Conservation (phyloP, 257 asterid genomes). For the Petunia secreta region DNA sequence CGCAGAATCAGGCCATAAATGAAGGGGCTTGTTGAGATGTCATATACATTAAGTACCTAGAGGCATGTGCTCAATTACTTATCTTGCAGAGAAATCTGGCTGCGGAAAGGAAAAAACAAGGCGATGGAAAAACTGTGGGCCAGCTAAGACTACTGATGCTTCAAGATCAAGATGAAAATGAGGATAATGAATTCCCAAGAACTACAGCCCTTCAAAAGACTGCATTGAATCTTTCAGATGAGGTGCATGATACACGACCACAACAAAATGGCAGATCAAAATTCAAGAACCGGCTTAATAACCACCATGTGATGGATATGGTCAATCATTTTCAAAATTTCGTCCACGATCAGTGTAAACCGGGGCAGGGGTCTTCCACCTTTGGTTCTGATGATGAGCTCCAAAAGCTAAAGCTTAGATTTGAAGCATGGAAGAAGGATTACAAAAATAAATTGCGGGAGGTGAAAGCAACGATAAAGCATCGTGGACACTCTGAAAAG, state of each 20-base stretch:
- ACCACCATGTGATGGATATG: constrained; percentile 26
- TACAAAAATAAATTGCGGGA: constrained; percentile 55
- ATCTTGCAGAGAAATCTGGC: constrained; percentile 23
- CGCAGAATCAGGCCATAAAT: too few relatives aligned
- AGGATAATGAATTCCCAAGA: neutral
- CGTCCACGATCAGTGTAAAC: constrained; percentile 4
- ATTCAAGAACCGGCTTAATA: neutral
- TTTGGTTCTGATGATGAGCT: constrained; percentile 42
- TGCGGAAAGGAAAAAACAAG: neutral
- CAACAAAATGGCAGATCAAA: neutral
- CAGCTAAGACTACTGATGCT: constrained; percentile 14
- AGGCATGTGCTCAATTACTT: neutral
- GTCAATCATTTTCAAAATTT: constrained; percentile 23
- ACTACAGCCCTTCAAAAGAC: neutral
- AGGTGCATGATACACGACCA: constrained; percentile 5
- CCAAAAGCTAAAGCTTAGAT: constrained; percentile 49
- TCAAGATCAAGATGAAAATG: constrained; percentile 13
- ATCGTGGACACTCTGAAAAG: constrained; percentile 37
- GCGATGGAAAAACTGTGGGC: neutral
- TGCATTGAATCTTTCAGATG: neutral
- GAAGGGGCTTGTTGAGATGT: too few relatives aligned
- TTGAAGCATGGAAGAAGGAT: constrained; percentile 68
- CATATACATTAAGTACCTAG: too few relatives aligned
- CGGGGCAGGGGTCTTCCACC: neutral
- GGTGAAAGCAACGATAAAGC: constrained; percentile 51